A percentile compares a stretch with the other conserved stretches of the same genome.
Evolutionary conservation across 2,329 filamentous ascomycete species (phyloP).

Genomic region (Pseudocercospora musae): DNA sequence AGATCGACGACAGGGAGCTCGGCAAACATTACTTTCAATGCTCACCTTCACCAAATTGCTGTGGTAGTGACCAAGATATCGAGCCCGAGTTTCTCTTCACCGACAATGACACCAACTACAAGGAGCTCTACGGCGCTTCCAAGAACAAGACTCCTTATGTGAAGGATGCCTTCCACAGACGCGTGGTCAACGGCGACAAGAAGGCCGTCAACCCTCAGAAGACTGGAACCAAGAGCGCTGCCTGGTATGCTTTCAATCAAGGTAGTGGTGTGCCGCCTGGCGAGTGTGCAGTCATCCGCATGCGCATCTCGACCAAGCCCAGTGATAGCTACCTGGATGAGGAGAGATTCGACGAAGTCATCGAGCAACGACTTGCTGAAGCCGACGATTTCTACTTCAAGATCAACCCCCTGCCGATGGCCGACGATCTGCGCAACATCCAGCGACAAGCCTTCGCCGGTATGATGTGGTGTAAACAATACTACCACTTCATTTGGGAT

Average conservation of each 20-base stretch:
- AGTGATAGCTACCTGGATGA: slow-evolving; percentile 80
- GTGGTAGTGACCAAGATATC: slow-evolving; percentile 74
- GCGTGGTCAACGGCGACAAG: slow-evolving; percentile 79
- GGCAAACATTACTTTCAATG: slow-evolving; percentile 81
- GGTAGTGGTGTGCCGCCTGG: slow-evolving; percentile 82
- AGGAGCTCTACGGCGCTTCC: slow-evolving; percentile 69
- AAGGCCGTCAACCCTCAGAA: slow-evolving; percentile 75
- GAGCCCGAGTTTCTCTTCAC: slow-evolving; percentile 85
- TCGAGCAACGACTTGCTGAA: slow-evolving; percentile 81
- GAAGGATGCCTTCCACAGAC: slow-evolving; percentile 90
- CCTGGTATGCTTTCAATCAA: slow-evolving; percentile 90
- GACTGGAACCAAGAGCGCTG: slow-evolving; percentile 81
- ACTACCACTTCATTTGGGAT: slow-evolving; percentile 95
- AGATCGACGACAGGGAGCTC: slow-evolving; percentile 74
- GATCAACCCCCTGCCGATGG: slow-evolving; percentile 88
- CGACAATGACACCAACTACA: slow-evolving; percentile 89
- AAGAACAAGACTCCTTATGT: slow-evolving; percentile 76
- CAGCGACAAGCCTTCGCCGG: slow-evolving; percentile 91
- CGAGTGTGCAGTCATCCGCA: slow-evolving; percentile 92
- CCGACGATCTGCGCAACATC: slow-evolving; percentile 89
- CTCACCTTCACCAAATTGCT: slow-evolving; percentile 85
- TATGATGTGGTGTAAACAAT: slow-evolving; percentile 99
- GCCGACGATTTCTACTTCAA: slow-evolving; percentile 95
- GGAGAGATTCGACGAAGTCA: slow-evolving; percentile 84
- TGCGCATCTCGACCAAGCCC: slow-evolving; percentile 71